These are phyloP conservation scores for Solanum lycopersicoides DNA, from an alignment of 257 asterid species.

Conservation along the genomic window DNA sequence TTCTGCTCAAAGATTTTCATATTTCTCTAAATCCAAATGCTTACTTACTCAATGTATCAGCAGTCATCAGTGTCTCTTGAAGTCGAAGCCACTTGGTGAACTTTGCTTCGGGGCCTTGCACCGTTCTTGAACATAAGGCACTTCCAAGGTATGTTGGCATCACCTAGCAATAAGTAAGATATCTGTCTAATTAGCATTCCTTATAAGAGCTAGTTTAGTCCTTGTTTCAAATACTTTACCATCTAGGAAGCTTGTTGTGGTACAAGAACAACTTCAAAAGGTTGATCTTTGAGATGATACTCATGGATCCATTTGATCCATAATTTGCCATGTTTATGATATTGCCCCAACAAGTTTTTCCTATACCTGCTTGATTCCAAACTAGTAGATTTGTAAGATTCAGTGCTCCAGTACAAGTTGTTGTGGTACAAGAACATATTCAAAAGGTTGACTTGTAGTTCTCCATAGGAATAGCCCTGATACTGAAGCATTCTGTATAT, in stretches of 20 bases:
- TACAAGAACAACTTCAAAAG: background rate
- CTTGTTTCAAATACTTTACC: background rate
- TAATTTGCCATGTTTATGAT: background rate
- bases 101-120: background rate
- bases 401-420: background rate
- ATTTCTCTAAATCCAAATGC: background rate
- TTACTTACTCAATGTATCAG: background rate
- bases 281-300: background rate
- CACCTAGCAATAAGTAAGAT: background rate
- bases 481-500: background rate
- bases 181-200: background rate
- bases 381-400: background rate
- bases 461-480: background rate
- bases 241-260: background rate
- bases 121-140: background rate
- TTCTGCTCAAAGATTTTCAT: background rate
- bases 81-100: background rate
- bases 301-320: background rate
- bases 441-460: background rate
- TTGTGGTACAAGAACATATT: background rate
- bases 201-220: background rate
- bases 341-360: background rate
- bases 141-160: background rate
- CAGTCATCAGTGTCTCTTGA: background rate
- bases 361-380: background rate